Evolutionary conservation across 108 stramenopile species (phyloP), one percentile per base, ranked within the genome.

Genomic region (Stephanodiscus triporus): DNA sequence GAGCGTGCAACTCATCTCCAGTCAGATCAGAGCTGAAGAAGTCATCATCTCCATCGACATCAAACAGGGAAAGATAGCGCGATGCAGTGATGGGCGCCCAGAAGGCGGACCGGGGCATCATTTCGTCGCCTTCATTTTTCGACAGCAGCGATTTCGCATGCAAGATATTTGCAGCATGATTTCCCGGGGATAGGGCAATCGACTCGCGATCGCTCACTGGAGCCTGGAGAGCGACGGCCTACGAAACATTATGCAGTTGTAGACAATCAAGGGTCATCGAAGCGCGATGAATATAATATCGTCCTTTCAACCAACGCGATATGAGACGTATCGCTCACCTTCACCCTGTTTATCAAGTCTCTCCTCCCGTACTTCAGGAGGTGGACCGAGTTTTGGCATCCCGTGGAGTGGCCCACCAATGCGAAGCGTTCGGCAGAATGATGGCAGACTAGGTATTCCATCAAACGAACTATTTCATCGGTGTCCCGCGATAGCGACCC

Each of bases 71-170:
- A 14, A 95, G 29, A 72, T 85, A 98, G 1, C 97, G 83, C 48
- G 89, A 70, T 14, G 96, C 94, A 16, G 97, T 97, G 14, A 98
- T 95, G n/a, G 97, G 97, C 9, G 95, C 93, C 92, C 93, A 93
- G 75, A 91, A 88, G 23, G 94, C 74, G 0, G 66, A 71, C 20
- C 93, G 86, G 22, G 97, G 97, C 92, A 98, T 91, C 90, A 97
- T 91, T 84, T 97, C 97, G 10, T 90, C 68, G 9, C 76, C 87
- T 49, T 81, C n/a, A n/a, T n/a, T n/a, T n/a, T n/a, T n/a, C n/a
- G n/a, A n/a, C n/a, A n/a, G 63, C 62, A 88, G 57, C 6, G 59
- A 34, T 51, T 78, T 59, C 47, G 97, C 97, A 54, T 72, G 55
- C 4, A 34, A n/a, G 6, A 97, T 40, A 54, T 84, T 66, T 47